These are phyloP conservation scores for Auriscalpium orientale DNA, from an alignment of 768 basidiomycete species.

Conservation along the genomic window DNA sequence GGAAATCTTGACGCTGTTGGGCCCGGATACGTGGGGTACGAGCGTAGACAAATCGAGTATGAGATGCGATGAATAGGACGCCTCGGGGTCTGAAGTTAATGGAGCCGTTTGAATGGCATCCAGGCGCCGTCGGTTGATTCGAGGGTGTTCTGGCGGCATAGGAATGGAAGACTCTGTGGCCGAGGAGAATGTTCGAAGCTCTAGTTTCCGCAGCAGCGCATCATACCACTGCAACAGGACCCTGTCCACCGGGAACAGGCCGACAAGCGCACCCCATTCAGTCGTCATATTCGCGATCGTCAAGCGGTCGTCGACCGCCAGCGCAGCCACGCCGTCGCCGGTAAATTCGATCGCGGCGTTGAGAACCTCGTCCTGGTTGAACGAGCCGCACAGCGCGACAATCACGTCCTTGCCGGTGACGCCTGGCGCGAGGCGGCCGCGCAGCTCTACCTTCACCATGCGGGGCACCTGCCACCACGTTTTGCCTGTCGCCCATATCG, in stretches of 20 bases:
- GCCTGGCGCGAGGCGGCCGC: slow-evolving; percentile 73
- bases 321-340: slow-evolving; percentile 72
- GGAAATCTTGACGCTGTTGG: slow-evolving; percentile 97
- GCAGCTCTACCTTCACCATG: slow-evolving; percentile 91
- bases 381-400: slow-evolving; percentile 90
- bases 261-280: slow-evolving; percentile 97
- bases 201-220: slow-evolving; percentile 57
- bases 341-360: slow-evolving; percentile 96
- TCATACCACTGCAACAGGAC: slow-evolving; percentile 85
- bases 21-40: slow-evolving; percentile 92
- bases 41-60: slow-evolving; percentile 89
- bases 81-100: slow-evolving; percentile 67
- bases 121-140: slow-evolving; percentile 72
- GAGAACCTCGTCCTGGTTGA: slow-evolving; percentile 94
- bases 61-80: slow-evolving; percentile 80
- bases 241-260: slow-evolving; percentile 89
- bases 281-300: slow-evolving; percentile 99
- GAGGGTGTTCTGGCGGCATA: slow-evolving; percentile 72
- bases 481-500: slow-evolving; percentile 95
- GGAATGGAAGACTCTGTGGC: slow-evolving; percentile 45
- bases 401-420: slow-evolving; percentile 99
- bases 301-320: slow-evolving; percentile 86
- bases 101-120: slow-evolving; percentile 47
- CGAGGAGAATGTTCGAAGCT: slow-evolving; percentile 64
- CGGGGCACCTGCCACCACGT: slow-evolving; percentile 99